Evolutionary conservation across 257 asterid species (phyloP), one percentile per base, ranked within the genome.

Genomic region (Solanum phureja): DNA sequence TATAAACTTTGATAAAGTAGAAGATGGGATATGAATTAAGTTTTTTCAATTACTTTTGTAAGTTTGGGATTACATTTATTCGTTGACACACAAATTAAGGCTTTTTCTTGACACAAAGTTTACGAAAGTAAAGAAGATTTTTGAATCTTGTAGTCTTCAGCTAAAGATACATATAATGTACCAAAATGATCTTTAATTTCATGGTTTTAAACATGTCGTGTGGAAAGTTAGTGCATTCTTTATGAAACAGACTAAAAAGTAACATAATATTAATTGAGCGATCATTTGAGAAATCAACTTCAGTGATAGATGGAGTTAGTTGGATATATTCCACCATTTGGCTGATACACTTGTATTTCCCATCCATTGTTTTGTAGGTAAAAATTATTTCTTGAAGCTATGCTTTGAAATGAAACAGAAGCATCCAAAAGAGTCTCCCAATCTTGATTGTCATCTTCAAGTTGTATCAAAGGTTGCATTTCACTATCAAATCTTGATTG

Each of bases 341-440:
- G 71, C 3, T 92, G 86, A 83, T 87, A 88, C 4, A 92, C 86
- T 91, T 94, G 93, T 87, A 90, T 90, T 81, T 91, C 89, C 93
- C 92, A 88, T 27, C 77, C 90, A 71, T 72, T 84, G 27, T 23
- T 8, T 58, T 38, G 64, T 86, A 49, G 46, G 68, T 37, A 40
- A 4, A 49, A n/a, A 44, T 34, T 83, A n/a, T 31, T 75, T 49
- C 88, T 89, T 76, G 90, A 62, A 79, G 21, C 66, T 84, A 29
- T 88, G 87, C 82, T 37, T 64, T 91, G 35, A 84, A 86, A 68
- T n/a, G 88, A 46, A 82, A 94, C 88, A 33, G 97, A 93, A 49
- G 96, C 94, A 87, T 93, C 98, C 35, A 95, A 86, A 79, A 94
- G 93, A 60, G 90, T 92, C 87, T 93, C 96, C 98, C 96, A 95